phyloP scores from a whole-genome alignment of 1,139 yeast species.

The Suhomyces yuchorum region DNA sequence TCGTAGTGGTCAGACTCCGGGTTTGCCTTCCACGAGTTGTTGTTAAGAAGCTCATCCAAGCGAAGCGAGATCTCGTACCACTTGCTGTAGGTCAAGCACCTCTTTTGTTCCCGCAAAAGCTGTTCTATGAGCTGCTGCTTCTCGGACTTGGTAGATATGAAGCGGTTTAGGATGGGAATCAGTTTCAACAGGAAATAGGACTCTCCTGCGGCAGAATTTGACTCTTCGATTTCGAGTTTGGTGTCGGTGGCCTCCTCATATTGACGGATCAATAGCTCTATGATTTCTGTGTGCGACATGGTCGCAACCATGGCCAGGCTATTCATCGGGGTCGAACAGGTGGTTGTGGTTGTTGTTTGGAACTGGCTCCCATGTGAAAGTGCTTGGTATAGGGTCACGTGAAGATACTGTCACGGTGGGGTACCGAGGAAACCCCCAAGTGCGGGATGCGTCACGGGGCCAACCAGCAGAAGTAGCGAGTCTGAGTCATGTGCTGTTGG shows the following conservation, averaged over 20 bases:
- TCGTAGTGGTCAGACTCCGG: conserved; percentile 71
- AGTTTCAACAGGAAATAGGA: conserved; percentile 14
- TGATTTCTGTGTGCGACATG: conserved; percentile 4
- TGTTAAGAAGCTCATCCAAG: conserved; percentile 65
- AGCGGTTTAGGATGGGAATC: conserved; percentile 31
- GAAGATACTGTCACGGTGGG: not conserved
- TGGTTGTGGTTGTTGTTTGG: not conserved
- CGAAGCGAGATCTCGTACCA: conserved; percentile 69
- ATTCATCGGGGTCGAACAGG: not conserved
- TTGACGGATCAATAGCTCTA: conserved; percentile 9
- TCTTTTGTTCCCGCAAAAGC: conserved; percentile 52
- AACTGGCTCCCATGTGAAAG: not conserved
- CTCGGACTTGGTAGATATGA: conserved; percentile 32
- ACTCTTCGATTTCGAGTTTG: not conserved
- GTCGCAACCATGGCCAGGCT: not conserved
- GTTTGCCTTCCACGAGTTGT: conserved; percentile 70
- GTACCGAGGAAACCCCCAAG: not conserved
- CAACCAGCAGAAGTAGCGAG: no score
- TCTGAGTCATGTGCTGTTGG: no score
- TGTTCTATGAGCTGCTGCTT: conserved; percentile 28
- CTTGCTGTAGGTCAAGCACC: conserved; percentile 64
- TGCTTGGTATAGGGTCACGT: not conserved
- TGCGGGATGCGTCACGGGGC: no score
- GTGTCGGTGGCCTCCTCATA: conserved; percentile 1
- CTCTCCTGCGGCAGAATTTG: not conserved